phyloP scores from a whole-genome alignment of 176 grass and related monocot genomes.

The Metroxylon sagu region DNA sequence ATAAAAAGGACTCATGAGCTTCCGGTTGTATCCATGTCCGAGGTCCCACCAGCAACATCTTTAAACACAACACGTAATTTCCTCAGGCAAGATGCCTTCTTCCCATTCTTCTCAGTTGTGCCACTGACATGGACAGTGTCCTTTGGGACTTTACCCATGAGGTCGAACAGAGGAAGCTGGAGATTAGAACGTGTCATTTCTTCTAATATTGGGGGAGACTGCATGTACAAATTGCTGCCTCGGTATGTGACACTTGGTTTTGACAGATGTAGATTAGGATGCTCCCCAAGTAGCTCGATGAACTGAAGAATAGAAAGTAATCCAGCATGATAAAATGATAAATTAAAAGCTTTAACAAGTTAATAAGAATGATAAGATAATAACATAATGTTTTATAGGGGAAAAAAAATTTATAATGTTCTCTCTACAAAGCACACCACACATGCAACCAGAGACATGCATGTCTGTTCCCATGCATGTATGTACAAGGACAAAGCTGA shows the following conservation, averaged over 20 bases:
- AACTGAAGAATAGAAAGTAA: constrained; percentile 40
- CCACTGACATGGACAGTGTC: constrained; percentile 56
- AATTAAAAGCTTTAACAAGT: constrained; percentile 8
- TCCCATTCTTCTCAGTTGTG: constrained; percentile 54
- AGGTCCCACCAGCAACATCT: constrained; percentile 22
- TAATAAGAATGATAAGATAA: not conserved
- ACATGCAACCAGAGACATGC: too few relatives aligned
- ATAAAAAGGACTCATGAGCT: constrained; percentile 11
- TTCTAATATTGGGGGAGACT: constrained; percentile 75
- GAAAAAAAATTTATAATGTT: too few relatives aligned
- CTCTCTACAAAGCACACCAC: too few relatives aligned
- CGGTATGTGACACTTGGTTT: constrained; percentile 67
- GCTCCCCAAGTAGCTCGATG: constrained; percentile 61
- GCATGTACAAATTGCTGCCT: constrained; percentile 88
- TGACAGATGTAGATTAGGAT: constrained; percentile 47
- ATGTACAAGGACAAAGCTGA: too few relatives aligned
- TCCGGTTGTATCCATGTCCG: constrained; percentile 51
- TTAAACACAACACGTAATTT: constrained; percentile 74
- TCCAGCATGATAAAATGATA: too few relatives aligned
- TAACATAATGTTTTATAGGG: not conserved
- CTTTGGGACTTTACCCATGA: constrained; percentile 40
- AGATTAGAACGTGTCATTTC: constrained; percentile 78
- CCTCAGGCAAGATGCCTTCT: constrained; percentile 58
- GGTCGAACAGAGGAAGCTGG: constrained; percentile 43
- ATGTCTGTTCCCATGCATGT: too few relatives aligned